Percentiles rank a stretch among this genome's conserved stretches.
Evolutionary conservation across 1,284 basidiomycete species (phyloP).

Genomic region (Kwoniella shivajii): DNA sequence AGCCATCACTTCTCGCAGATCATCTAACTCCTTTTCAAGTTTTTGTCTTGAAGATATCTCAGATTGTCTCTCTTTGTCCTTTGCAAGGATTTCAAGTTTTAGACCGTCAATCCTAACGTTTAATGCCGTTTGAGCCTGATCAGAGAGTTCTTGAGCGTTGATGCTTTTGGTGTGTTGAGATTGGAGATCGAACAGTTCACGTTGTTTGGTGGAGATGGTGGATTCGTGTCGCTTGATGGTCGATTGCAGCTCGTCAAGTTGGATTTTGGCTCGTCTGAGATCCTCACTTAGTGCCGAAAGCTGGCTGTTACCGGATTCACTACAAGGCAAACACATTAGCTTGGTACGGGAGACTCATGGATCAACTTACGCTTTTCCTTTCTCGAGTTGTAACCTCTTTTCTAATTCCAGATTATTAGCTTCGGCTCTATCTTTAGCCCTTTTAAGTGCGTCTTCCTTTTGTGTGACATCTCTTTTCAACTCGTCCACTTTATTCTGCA

Average conservation of each 20-base stretch:
- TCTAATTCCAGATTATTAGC: constrained; percentile 69
- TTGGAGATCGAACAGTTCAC: constrained; percentile 65
- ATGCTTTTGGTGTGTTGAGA: constrained; percentile 61
- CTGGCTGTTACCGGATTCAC: constrained; percentile 66
- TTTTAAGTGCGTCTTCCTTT: constrained; percentile 75
- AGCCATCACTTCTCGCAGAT: constrained; percentile 75
- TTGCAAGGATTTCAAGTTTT: constrained; percentile 65
- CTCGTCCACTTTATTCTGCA: constrained; percentile 70
- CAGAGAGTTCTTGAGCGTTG: constrained; percentile 45
- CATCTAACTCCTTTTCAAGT: constrained; percentile 81
- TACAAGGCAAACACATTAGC: constrained; percentile 41
- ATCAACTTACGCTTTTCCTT: constrained; percentile 64
- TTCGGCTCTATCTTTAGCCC: constrained; percentile 77
- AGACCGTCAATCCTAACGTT: constrained; percentile 71
- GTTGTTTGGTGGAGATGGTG: constrained; percentile 77
- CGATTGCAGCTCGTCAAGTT: constrained; percentile 68
- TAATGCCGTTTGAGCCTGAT: constrained; percentile 61
- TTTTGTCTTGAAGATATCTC: constrained; percentile 62
- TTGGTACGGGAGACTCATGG: neutral
- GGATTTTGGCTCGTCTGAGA: constrained; percentile 71
- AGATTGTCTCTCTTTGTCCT: constrained; percentile 65
- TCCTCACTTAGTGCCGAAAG: constrained; percentile 66
- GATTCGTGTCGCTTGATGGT: constrained; percentile 60
- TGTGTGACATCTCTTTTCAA: constrained; percentile 70
- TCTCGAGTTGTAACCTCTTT: constrained; percentile 68